Evolutionary conservation across 345 rosid genomes (phyloP).

Genomic region (Diplotaxis tenuifolia): DNA sequence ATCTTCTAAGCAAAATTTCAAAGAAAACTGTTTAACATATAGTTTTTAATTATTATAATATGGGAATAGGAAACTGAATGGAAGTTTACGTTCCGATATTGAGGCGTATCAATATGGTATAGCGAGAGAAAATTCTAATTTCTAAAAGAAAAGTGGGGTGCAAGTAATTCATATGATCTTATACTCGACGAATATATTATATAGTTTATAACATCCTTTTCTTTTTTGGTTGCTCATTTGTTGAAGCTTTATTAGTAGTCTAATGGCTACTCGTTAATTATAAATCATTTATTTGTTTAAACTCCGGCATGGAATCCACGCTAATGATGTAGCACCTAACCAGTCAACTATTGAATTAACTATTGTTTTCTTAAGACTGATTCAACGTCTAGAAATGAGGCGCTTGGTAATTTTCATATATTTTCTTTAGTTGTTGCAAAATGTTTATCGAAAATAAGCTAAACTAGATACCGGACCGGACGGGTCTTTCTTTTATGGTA

Average conservation of each 20-base stretch:
- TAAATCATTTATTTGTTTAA: background rate
- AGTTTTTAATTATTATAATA: slow-evolving; percentile 10
- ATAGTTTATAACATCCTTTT: background rate
- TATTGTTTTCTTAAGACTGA: background rate
- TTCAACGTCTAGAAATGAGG: slow-evolving; percentile 6
- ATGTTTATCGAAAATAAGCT: background rate
- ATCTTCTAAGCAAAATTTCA: background rate
- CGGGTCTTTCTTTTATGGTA: too few species aligned
- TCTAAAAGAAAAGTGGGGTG: slow-evolving; percentile 15
- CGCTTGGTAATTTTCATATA: background rate
- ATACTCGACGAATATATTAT: slow-evolving; percentile 17
- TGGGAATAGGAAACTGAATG: slow-evolving; percentile 16
- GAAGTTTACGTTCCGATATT: slow-evolving; percentile 21
- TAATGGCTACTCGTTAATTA: background rate
- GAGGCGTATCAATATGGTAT: slow-evolving; percentile 33
- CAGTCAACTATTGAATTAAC: background rate
- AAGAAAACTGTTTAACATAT: slow-evolving; percentile 25
- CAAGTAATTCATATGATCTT: slow-evolving; percentile 1
- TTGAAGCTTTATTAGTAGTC: background rate
- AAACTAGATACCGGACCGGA: too few species aligned
- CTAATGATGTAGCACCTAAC: background rate
- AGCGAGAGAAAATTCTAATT: slow-evolving; percentile 11
- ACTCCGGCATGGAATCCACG: background rate
- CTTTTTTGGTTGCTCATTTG: background rate
- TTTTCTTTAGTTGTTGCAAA: background rate